Evolutionary conservation across 2,329 filamentous ascomycete species (phyloP).

Genomic region (Sporothrix euskadiensis): DNA sequence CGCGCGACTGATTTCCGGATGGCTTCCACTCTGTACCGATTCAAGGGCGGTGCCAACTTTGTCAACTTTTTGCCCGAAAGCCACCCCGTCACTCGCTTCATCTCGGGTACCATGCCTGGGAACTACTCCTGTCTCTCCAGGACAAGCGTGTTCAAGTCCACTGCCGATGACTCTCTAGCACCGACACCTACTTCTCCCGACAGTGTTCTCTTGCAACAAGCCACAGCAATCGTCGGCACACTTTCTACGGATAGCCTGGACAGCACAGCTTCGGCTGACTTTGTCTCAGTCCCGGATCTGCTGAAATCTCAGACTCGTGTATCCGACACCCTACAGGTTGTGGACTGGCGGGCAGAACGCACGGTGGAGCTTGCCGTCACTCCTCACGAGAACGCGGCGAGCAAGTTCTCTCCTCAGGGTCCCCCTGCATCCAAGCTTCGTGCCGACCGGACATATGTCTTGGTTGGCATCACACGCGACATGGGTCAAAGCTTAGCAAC

Average conservation of each 20-base stretch:
- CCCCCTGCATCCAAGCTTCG: constrained; percentile 34
- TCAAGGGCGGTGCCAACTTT: constrained; percentile 34
- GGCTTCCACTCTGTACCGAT: background rate
- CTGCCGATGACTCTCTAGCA: background rate
- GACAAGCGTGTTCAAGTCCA: background rate
- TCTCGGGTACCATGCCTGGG: constrained; percentile 35
- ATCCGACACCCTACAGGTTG: constrained; percentile 35
- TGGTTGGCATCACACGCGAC: constrained; percentile 48
- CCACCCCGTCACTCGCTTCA: constrained; percentile 36
- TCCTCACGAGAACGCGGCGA: background rate
- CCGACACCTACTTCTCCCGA: background rate
- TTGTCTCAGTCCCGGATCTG: constrained; percentile 10
- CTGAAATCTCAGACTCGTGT: background rate
- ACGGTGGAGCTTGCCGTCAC: constrained; percentile 35
- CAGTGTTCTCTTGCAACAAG: no score
- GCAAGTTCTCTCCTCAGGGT: background rate
- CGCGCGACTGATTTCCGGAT: constrained; percentile 11
- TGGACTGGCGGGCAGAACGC: constrained; percentile 46
- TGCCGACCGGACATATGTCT: constrained; percentile 43
- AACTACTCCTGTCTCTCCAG: background rate
- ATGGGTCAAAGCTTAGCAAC: constrained; percentile 48
- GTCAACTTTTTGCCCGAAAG: constrained; percentile 40
- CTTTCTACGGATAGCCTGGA: background rate
- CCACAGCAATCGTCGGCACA: background rate
- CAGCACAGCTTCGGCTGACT: background rate